Evolutionary conservation across 2,329 filamentous ascomycete species (phyloP), one percentile per base, ranked within the genome.

Genomic region (Clarireedia homoeocarpa): DNA sequence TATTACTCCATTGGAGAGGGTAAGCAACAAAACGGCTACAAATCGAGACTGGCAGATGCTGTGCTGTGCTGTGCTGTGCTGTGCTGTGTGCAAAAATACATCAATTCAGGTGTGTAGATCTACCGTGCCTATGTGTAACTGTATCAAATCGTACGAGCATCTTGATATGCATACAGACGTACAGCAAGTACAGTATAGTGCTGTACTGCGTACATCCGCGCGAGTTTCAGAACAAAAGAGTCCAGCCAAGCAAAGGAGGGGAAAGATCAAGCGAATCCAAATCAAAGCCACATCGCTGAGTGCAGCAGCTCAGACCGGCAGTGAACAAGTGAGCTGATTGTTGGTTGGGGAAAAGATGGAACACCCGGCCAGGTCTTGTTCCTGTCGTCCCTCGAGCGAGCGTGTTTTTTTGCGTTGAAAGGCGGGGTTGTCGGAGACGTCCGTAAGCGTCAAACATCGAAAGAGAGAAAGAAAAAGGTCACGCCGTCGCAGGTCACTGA

Each of bases 151-250:
- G 12, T 24, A 24, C 14, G 42, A 46, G 23, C 20, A 26, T 24
- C 9, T 46, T 20, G 17, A 23, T 46, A 24, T 10, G 23, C 24
- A 46, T 23, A 46, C 30, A 34, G 30, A 12, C 9, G 30, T 34
- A 34, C 30, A 34, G 30, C 30, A 34, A 20, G 20, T 20, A 20
- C 20, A 20, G 20, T 20, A 20, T 20, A 20, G 20, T 20, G 20
- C 17, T 14, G 27, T 6, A 49, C 27, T 30, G 26, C 26, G 40
- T 20, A 53, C 36, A 34, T 44, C 44, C 38, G 52, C 52, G 52
- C 52, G 52, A 50, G 52, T 55, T 55, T 55, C 52, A 55, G 10
- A 36, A 55, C 42, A 24, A n/a, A 36, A 26, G 42, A 17, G 17
- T 23, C 48, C 7, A 42, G 49, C 6, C 24, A 12, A 26, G 15